These are phyloP conservation scores for Fusarium mangiferae DNA, from an alignment of 2,329 filamentous ascomycete genomes.

Conservation along the genomic window DNA sequence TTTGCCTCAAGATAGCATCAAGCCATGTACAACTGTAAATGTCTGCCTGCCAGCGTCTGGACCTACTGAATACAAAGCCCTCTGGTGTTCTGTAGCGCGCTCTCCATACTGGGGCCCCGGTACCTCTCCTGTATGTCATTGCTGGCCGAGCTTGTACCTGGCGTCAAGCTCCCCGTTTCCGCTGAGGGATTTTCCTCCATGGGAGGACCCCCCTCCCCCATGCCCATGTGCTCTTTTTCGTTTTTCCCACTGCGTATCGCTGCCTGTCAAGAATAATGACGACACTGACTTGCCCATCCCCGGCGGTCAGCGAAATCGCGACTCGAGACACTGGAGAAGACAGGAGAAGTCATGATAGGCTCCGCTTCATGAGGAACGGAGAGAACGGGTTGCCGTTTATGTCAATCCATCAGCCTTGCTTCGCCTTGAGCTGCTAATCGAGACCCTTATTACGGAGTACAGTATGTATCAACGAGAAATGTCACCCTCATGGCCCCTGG, in stretches of 20 bases:
- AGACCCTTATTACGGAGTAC: conserved; percentile 2
- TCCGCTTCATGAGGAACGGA: conserved; percentile 15
- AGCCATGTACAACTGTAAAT: conserved; percentile 19
- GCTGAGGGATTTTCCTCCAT: conserved; percentile 46
- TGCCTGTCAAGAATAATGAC: conserved; percentile 36
- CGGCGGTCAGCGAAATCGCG: conserved; percentile 45
- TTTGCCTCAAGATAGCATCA: conserved; percentile 32
- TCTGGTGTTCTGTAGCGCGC: conserved; percentile 26
- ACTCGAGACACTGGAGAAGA: conserved; percentile 40
- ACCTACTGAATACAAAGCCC: conserved; percentile 24
- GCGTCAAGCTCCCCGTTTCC: conserved; percentile 29
- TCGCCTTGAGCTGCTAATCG: conserved; percentile 5
- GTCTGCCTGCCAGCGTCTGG: conserved; percentile 1
- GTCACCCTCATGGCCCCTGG: conserved; percentile 11
- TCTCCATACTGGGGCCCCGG: conserved; percentile 30
- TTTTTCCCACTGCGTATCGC: conserved; percentile 35
- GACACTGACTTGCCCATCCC: conserved; percentile 40
- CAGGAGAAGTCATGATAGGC: conserved; percentile 2
- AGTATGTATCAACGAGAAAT: conserved; percentile 1
- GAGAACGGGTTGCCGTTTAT: conserved; percentile 20
- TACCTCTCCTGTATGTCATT: conserved; percentile 44
- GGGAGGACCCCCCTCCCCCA: conserved; percentile 27
- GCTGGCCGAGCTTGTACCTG: conserved; percentile 35
- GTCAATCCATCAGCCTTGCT: conserved; percentile 21
- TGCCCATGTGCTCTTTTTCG: conserved; percentile 30